Percentiles rank a stretch among this genome's conserved stretches.
These are phyloP conservation scores for Gymnopilus dilepis DNA, from an alignment of 768 basidiomycete genomes.

Conservation along the genomic window DNA sequence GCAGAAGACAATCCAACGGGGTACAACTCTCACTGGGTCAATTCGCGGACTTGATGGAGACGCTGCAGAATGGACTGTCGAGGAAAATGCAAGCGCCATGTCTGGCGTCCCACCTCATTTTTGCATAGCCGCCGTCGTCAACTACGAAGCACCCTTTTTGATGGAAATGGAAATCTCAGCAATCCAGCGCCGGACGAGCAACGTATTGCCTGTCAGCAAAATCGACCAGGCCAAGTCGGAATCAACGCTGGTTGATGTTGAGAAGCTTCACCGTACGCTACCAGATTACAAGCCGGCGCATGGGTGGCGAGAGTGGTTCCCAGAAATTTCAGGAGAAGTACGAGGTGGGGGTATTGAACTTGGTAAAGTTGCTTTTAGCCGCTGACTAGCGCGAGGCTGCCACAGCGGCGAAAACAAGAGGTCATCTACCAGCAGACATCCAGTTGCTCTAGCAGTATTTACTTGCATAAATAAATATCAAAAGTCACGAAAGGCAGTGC, in stretches of 20 bases:
- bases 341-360: conserved; percentile 8
- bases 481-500: no score
- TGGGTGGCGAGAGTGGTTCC: conserved; percentile 19
- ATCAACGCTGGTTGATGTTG: conserved; percentile 10
- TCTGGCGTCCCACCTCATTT: conserved; percentile 24
- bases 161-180: conserved; percentile 20
- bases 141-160: conserved; percentile 19
- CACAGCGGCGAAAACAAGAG: no score
- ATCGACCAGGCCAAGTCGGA: conserved; percentile 11
- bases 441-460: no score
- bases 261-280: conserved; percentile 1
- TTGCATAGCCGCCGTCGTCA: conserved; percentile 16
- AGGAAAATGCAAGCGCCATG: conserved; percentile 21
- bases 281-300: conserved; percentile 8
- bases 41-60: conserved; percentile 18
- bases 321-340: conserved; percentile 18
- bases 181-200: conserved; percentile 13
- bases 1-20: conserved; percentile 15
- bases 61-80: conserved; percentile 21
- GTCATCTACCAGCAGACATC: no score
- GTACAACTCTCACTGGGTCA: conserved; percentile 20
- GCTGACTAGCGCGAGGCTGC: no score
- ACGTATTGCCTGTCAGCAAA: conserved; percentile 14
- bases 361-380: conserved; percentile 4
- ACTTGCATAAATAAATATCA: no score